Percentiles rank a stretch among this genome's conserved stretches.
phyloP scores from a whole-genome alignment of 2,329 filamentous ascomycete species.

The Stachybotrys elegans region DNA sequence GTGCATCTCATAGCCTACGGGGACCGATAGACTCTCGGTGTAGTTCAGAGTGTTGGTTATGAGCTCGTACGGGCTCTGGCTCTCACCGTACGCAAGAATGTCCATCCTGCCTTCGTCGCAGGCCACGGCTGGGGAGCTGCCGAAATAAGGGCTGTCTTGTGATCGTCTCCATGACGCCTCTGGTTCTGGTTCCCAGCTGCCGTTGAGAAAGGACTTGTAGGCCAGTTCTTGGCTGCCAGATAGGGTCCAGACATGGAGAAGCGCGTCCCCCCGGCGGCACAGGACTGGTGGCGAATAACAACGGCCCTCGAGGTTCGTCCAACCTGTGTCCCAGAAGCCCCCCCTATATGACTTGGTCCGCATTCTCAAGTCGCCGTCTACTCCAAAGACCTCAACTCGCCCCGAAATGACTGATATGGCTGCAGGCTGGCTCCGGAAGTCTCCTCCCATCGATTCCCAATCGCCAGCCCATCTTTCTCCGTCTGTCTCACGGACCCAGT shows the following conservation, averaged over 20 bases:
- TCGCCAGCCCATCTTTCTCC: background rate
- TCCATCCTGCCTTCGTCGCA: background rate
- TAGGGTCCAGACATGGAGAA: background rate
- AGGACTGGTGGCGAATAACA: background rate
- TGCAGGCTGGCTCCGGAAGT: constrained; percentile 6
- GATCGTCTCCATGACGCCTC: background rate
- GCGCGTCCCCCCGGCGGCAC: background rate
- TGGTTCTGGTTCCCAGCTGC: background rate
- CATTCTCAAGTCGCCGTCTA: background rate
- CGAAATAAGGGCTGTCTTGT: background rate
- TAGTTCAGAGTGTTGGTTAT: constrained; percentile 1
- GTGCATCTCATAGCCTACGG: too few relatives aligned
- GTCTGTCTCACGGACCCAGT: constrained; percentile 2
- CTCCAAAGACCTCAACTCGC: constrained; percentile 7
- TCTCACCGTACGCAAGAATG: constrained; percentile 2
- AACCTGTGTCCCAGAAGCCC: background rate
- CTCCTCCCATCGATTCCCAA: constrained; percentile 3
- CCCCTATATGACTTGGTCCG: background rate
- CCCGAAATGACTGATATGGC: background rate
- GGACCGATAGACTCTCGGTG: too few relatives aligned
- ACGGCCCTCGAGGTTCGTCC: background rate
- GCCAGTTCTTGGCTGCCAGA: background rate
- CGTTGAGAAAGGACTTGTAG: background rate
- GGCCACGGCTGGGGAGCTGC: background rate
- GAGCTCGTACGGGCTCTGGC: background rate